Base-by-base conservation (phyloP, 441 rosid species). In the Melastoma candidum region DNA sequence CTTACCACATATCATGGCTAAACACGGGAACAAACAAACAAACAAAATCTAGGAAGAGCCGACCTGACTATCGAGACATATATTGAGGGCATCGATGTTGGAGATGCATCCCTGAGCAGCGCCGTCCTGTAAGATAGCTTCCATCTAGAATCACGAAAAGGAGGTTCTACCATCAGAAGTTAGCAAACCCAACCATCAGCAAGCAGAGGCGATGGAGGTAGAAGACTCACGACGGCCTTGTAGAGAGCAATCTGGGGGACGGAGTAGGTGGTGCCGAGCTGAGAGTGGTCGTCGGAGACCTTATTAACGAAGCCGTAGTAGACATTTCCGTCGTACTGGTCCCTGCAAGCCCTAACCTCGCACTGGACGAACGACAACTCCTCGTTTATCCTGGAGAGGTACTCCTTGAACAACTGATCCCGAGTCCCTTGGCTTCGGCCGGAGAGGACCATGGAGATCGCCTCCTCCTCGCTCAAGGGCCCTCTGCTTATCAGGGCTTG, bases 211-310 rank as follows among this genome's bases (percentile, higher is more conserved):
- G 41, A 1, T 36, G 7, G 6, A 36, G 1, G 2, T 22, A 22
- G 0, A 43, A 41, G 29, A 85, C 97, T 74, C 70, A 92, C 98
- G 69, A 85, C 74, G 50, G 77, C 89, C 74, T 81, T 88, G 52
- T 77, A 92, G 58, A 82, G 75, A 24, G 94, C 83, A 67, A 92
- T 82, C 75, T 92, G 97, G 0, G 80, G 95, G 71, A 82, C 86
- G 12, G 94, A 75, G 65, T 82, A 92, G 29, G 76, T 77, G 0
- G 95, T 82, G 41, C 97, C 98, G 26, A 88, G 92, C 76, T 92
- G 78, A 11, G 97, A 88, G 44, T 92, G 95, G n/a, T 85, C 95
- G 47, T 92, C 96, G 0, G 94, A 67, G 10, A 85, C 79, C 59
- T 67, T 80, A 68, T 92, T 92, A 47, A 88, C 94, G 44, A 92